Evolutionary conservation across 2,329 filamentous ascomycete species (phyloP), one percentile per base, ranked within the genome.

Genomic region (Acarospora socialis): DNA sequence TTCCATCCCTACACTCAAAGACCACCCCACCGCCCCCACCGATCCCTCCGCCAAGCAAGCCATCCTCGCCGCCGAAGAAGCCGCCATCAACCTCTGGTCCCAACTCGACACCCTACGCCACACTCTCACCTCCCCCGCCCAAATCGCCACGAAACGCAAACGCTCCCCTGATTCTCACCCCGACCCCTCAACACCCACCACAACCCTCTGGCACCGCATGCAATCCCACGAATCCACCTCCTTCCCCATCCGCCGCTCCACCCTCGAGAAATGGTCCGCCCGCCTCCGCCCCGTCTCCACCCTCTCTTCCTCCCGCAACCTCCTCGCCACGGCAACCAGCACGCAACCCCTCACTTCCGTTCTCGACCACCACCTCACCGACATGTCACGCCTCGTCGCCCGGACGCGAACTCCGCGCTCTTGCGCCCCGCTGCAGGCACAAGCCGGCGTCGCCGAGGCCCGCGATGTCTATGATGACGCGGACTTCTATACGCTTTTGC

Each of bases 401-500:
- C 26, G 23, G 8, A 38, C 39, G 3, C 31, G 17, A 6, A 25
- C 33, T 2, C 33, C 40, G 3, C 30, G 38, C 16, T 24, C 20
- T 8, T 42, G 40, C 22, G 40, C 38, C 16, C 40, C 40, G 0
- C 2, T 40, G 2, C 39, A 39, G 33, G 23, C 38, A 13, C 10
- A 30, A 2, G 5, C 20, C 5, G 16, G 22, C 15, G n/a, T 16
- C 15, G 18, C 13, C 16, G 16, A 12, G n/a, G 16, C n/a, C 28
- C n/a, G 21, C 14, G 21, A 13, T 15, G 30, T 93, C 44, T 98
- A 90, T 60, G 87, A 95, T 51, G 90, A 98, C 46, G 82, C 81
- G 7, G 77, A 92, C 51, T 94, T 95, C 55, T 98, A 98, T 59
- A 83, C 92, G 52, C 63, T 90, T 9, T 69, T 98, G 2, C 71